phyloP scores from a whole-genome alignment of 768 basidiomycete species.

The Tulasnella sp. region DNA sequence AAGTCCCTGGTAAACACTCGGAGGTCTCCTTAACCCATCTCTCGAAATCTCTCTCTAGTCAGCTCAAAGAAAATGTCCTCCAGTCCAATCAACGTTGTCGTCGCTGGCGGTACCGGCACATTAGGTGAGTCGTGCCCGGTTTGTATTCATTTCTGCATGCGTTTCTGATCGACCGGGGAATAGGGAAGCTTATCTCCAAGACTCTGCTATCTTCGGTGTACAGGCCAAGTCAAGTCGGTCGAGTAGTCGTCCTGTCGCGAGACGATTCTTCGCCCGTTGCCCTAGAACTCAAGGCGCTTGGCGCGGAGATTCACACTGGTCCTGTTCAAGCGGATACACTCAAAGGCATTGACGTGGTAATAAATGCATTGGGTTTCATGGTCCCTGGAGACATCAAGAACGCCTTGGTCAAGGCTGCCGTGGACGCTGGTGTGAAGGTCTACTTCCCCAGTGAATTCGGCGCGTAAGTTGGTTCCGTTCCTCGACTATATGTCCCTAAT shows the following conservation, averaged over 20 bases:
- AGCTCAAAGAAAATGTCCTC: not conserved
- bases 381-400: not conserved
- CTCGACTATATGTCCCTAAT: not conserved
- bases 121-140: not conserved
- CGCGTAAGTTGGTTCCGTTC: no score
- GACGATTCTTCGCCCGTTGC: not conserved
- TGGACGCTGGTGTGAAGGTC: constrained; percentile 9
- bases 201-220: not conserved
- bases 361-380: constrained; percentile 4
- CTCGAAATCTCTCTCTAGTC: not conserved
- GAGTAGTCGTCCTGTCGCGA: constrained; percentile 16
- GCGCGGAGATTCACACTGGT: not conserved
- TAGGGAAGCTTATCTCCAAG: not conserved
- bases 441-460: constrained; percentile 27
- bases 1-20: not conserved
- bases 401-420: not conserved
- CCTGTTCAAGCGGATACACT: not conserved
- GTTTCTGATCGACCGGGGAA: not conserved
- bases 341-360: not conserved
- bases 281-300: constrained; percentile 2
- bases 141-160: not conserved
- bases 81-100: constrained; percentile 9
- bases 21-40: not conserved
- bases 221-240: not conserved
- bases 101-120: constrained; percentile 27